Base-by-base conservation (phyloP, 2,329 filamentous ascomycete genomes). In the Venturia pyrina region DNA sequence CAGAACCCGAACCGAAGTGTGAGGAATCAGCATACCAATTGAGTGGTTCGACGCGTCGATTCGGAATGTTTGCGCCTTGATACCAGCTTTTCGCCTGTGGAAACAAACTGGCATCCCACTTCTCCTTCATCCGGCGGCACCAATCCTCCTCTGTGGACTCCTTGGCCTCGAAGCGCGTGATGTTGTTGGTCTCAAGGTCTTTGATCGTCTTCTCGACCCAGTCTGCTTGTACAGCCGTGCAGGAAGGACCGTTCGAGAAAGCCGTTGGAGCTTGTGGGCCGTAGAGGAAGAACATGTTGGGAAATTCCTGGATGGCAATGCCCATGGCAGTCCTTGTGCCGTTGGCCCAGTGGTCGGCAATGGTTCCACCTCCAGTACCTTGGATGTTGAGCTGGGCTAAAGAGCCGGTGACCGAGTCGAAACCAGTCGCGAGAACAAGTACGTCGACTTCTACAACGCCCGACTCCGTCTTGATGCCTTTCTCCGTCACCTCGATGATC, bases 161-260 rank as follows among this genome's bases (percentile, higher is more conserved):
- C 5, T 64, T 69, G 19, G 73, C 76, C 66, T 81, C 80, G 65
- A 87, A 79, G 64, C 80, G 81, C 69, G 79, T 80, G 71, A 85
- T 75, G 0, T 73, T 71, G 50, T 82, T 75, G 1, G 70, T 68
- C 68, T 78, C 72, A 68, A 85, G 81, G 71, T 83, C 44, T 76
- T 73, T 65, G 87, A 82, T 56, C 73, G 72, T 60, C 83, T 79
- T 19, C 77, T 75, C 65, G 7, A 86, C 81, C 83, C 82, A 87
- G 0, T 82, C 75, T 1, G 83, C 84, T 69, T 87, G 85, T 0
- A 83, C 70, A 68, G 86, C 82, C 8, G 82, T 79, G 1, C 76
- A 79, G 0, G 80, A 79, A 0, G 85, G 85, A 0, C 84, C 85
- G 69, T 87, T 87, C 24, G 66, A 66, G 13, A 71, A 63, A 17